These are phyloP conservation scores for Pinus albicaulis DNA, from an alignment of 75 land plant genomes.

Conservation along the genomic window DNA sequence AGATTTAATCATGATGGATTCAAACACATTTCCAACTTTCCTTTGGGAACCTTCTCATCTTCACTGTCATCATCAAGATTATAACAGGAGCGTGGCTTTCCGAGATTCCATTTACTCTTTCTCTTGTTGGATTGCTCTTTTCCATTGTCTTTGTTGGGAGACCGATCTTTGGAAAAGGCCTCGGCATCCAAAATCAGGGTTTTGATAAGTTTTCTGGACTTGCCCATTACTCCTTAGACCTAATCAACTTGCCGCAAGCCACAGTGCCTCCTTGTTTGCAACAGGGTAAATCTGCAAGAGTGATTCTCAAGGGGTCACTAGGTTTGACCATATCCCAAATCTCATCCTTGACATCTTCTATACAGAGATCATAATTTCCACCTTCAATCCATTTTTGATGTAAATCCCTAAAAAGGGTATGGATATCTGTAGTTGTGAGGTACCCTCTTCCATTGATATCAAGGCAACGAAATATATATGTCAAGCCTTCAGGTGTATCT, in stretches of 20 bases:
- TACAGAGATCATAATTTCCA: conserved; percentile 95
- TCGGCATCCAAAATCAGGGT: conserved; percentile 78
- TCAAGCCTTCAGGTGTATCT: conserved; percentile 94
- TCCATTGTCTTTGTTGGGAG: conserved; percentile 88
- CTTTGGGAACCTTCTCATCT: too few relatives aligned
- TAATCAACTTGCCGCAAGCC: conserved; percentile 55
- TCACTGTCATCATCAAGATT: too few relatives aligned
- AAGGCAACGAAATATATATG: conserved; percentile 88
- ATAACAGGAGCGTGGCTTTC: too few relatives aligned
- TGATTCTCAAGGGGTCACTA: conserved; percentile 72
- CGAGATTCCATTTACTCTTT: too few relatives aligned
- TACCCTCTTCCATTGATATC: conserved; percentile 89
- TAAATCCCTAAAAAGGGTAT: conserved; percentile 99
- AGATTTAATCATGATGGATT: too few relatives aligned
- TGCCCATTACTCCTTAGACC: conserved; percentile 72
- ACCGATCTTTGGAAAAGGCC: conserved; percentile 89
- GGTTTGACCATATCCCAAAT: conserved; percentile 99
- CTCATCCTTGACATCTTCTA: conserved; percentile 98
- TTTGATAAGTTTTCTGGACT: conserved; percentile 74
- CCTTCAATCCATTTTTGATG: conserved; percentile 99
- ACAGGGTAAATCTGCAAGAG: conserved; percentile 70
- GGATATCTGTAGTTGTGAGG: conserved; percentile 92
- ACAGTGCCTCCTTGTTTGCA: conserved; percentile 99
- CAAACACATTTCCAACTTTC: too few relatives aligned
- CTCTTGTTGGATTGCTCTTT: conserved; percentile 29